Evolutionary conservation across 2,329 filamentous ascomycete genomes (phyloP).

Genomic region (Thielaviopsis populi): DNA sequence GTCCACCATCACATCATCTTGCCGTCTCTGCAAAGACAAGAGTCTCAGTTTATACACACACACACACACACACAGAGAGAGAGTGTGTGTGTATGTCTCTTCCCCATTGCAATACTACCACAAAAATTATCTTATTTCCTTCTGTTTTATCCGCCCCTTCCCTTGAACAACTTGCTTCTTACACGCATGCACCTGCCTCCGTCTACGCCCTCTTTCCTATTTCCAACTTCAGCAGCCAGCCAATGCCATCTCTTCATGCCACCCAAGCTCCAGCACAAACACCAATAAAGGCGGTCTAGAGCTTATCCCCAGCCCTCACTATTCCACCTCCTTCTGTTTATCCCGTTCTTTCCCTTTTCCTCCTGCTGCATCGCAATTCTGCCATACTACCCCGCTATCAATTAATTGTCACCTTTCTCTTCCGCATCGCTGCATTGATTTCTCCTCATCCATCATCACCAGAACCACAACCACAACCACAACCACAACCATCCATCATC

Average conservation of each 20-base stretch:
- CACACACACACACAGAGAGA: background rate
- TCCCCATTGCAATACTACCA: background rate
- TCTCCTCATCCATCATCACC: background rate
- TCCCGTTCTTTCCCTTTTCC: background rate
- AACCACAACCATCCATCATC: background rate
- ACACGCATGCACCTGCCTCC: background rate
- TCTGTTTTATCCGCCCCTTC: slow-evolving; percentile 20
- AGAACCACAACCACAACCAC: background rate
- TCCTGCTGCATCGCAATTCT: too few relatives aligned
- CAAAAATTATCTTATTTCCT: background rate
- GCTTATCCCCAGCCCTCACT: background rate
- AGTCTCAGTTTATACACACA: slow-evolving; percentile 10
- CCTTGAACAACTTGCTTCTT: slow-evolving; percentile 19
- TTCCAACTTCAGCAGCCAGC: background rate
- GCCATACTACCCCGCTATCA: background rate
- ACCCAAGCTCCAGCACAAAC: background rate
- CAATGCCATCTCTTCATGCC: background rate
- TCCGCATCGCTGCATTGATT: background rate
- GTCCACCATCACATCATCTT: background rate
- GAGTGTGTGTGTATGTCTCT: background rate
- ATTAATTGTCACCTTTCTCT: background rate
- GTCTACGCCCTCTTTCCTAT: background rate
- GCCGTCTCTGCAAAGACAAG: background rate
- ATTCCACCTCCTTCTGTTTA: background rate
- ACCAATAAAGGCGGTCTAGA: background rate